phyloP scores from a whole-genome alignment of 306 rosid species.

The Castanopsis chinensis region DNA sequence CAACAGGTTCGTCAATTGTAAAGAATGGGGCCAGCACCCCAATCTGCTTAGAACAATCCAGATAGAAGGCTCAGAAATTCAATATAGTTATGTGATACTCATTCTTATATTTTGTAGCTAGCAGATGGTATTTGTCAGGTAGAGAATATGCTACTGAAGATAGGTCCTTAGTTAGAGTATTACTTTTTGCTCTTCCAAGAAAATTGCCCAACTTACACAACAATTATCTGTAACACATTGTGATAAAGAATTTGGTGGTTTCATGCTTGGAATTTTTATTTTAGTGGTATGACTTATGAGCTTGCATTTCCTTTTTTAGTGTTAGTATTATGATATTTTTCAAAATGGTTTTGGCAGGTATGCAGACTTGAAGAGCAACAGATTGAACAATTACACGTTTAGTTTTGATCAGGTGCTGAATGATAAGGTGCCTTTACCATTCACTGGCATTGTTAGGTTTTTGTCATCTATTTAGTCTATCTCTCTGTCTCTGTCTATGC shows the following conservation, averaged over 20 bases:
- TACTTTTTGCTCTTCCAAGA: not conserved
- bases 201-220: not conserved
- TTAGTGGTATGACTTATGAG: not conserved
- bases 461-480: not conserved
- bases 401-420: slow-evolving; percentile 89
- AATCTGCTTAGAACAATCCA: too few species aligned
- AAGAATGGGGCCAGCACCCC: too few species aligned
- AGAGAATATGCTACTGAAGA: not conserved
- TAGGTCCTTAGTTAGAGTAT: not conserved
- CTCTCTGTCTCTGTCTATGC: not conserved
- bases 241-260: not conserved
- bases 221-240: not conserved
- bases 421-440: slow-evolving; percentile 64
- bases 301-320: not conserved
- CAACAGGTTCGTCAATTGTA: too few species aligned
- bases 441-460: not conserved
- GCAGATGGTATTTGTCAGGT: not conserved
- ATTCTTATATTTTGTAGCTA: not conserved
- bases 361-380: slow-evolving; percentile 93
- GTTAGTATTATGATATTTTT: slow-evolving; percentile 1
- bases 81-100: not conserved
- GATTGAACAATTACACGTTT: slow-evolving; percentile 82
- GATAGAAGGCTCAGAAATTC: too few species aligned
- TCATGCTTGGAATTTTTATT: not conserved
- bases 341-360: slow-evolving; percentile 55